Evolutionary conservation across 2,329 filamentous ascomycete genomes (phyloP).

Genomic region (Colletotrichum phormii): DNA sequence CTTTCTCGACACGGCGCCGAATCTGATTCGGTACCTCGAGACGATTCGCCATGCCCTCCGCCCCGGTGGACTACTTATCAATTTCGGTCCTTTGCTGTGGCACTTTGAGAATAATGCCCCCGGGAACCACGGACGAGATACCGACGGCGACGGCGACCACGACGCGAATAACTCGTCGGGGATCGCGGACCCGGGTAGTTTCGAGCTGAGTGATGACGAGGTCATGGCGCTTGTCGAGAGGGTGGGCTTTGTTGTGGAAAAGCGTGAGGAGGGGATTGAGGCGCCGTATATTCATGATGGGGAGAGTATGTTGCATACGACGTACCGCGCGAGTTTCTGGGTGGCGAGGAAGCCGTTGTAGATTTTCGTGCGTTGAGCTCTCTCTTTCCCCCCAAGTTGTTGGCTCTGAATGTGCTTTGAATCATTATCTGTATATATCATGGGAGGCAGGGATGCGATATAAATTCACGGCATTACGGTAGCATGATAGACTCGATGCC

Average conservation of each 20-base stretch:
- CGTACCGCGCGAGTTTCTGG: slow-evolving; percentile 87
- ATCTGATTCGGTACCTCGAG: slow-evolving; percentile 89
- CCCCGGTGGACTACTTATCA: slow-evolving; percentile 84
- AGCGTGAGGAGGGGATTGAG: slow-evolving; percentile 67
- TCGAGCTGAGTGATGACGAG: slow-evolving; percentile 92
- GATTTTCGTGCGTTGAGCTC: neutral
- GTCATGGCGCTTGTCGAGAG: slow-evolving; percentile 79
- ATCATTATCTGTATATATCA: neutral
- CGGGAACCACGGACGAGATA: slow-evolving; percentile 65
- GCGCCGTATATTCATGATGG: slow-evolving; percentile 90
- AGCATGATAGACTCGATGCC: slow-evolving; percentile 3
- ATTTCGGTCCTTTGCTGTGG: slow-evolving; percentile 92
- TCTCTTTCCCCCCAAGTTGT: neutral
- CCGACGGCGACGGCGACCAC: slow-evolving; percentile 62
- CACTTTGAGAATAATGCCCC: slow-evolving; percentile 86
- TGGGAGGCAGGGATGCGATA: neutral
- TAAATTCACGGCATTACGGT: neutral
- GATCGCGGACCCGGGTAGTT: slow-evolving; percentile 88
- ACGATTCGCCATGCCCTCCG: slow-evolving; percentile 83
- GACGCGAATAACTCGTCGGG: slow-evolving; percentile 67
- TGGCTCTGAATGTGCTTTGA: too few species aligned
- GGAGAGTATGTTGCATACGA: slow-evolving; percentile 86
- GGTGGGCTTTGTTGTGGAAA: slow-evolving; percentile 82
- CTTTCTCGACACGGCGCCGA: slow-evolving; percentile 97
- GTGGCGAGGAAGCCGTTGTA: slow-evolving; percentile 76